phyloP scores from a whole-genome alignment of 208 protist species.

The Leishmania gerbilli region DNA sequence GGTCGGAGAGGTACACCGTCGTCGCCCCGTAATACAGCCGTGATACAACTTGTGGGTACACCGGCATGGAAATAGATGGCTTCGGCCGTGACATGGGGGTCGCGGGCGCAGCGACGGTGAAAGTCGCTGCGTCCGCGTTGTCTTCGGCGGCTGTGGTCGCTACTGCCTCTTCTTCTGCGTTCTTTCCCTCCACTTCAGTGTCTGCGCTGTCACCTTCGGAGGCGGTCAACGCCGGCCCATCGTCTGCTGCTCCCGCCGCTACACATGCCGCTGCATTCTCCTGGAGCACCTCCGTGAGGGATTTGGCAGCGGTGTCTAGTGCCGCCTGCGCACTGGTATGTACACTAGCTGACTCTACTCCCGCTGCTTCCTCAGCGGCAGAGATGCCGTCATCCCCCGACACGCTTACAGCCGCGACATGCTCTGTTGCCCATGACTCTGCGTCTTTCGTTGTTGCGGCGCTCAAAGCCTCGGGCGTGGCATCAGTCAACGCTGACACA shows the following conservation, averaged over 20 bases:
- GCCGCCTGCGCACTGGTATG: too few species aligned
- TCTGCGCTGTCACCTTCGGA: not conserved
- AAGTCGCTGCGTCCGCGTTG: not conserved
- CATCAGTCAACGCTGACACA: not conserved
- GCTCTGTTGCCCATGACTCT: not conserved
- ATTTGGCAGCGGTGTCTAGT: not conserved
- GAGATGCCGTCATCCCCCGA: not conserved
- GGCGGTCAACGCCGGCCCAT: not conserved
- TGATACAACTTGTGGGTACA: conserved; percentile 15
- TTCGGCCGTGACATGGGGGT: not conserved
- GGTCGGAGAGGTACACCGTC: conserved; percentile 37
- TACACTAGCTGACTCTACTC: not conserved
- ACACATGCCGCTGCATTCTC: not conserved
- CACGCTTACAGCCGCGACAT: not conserved
- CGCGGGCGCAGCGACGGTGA: not conserved
- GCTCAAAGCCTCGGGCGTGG: not conserved
- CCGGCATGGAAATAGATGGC: conserved; percentile 16
- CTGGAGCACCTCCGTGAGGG: not conserved
- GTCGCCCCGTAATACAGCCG: conserved; percentile 23
- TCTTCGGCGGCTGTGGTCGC: not conserved
- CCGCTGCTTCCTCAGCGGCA: not conserved
- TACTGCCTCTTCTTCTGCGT: not conserved
- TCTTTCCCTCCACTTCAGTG: too few species aligned
- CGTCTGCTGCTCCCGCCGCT: not conserved
- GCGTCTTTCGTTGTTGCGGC: not conserved